Evolutionary conservation across 176 grass and related monocot species (phyloP), one percentile per base, ranked within the genome.

Genomic region (Lolium rigidum): DNA sequence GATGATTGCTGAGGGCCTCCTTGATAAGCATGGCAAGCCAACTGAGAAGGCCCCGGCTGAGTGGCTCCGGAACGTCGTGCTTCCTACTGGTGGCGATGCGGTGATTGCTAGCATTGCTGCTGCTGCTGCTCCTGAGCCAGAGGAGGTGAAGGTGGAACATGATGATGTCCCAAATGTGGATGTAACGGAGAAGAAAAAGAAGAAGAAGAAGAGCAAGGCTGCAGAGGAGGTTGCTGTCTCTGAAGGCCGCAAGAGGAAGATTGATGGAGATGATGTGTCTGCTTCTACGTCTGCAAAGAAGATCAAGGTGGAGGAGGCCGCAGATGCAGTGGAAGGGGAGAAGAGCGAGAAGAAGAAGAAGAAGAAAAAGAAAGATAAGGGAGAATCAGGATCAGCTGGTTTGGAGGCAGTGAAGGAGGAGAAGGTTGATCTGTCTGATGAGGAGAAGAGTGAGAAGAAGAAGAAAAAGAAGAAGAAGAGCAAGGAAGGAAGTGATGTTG

Each of bases 21-120:
- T 98, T 18, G 93, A 92, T 76, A 98, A 98, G 88, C 95, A 98
- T 75, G 95, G 93, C 10, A 98, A 95, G 80, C 89, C 91, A 18
- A 98, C 91, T 86, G 93, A 98, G 74, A 98, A 93, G 83, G 93
- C 95, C 4, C 93, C 95, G 9, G 71, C 81, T 13, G 95, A 98
- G 69, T 98, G 95, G 95, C 43, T 82, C 10, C 87, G 93, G 10
- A 98, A 98, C 83, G 83, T 92, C 52, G 88, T 76, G 10, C 89
- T 98, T 64, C 95, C 95, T 16, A 71, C 91, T 52, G 95, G 93
- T 77, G 95, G 89, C n/a, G 93, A 98, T 90, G 70, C 84, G 0
- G 69, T 95, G 20, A 77, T 98, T 81, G 95, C 95, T 56, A 85
- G 93, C 64, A 81, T 95, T 54, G 95, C 95, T 2, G 93, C 31